These are phyloP conservation scores for Didymella exigua DNA, from an alignment of 2,329 filamentous ascomycete species.

Conservation along the genomic window DNA sequence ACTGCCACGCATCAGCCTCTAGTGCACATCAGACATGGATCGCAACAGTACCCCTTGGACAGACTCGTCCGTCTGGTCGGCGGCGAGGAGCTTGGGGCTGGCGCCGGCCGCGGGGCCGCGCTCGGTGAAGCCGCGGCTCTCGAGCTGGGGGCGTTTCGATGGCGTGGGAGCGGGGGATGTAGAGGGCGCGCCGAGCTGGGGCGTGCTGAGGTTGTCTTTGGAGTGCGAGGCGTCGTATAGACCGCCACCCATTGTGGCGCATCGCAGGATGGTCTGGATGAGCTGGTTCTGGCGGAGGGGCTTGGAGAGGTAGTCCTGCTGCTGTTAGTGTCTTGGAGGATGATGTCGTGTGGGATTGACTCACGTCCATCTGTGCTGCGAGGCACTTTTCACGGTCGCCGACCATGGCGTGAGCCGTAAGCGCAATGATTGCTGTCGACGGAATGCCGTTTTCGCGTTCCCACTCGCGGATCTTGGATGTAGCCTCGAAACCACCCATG, in stretches of 20 bases:
- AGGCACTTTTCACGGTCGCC: conserved; percentile 98
- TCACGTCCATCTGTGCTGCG: conserved; percentile 90
- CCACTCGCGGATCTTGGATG: conserved; percentile 93
- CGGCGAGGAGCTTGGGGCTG: conserved; percentile 65
- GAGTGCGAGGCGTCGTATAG: conserved; percentile 71
- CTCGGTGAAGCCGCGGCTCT: conserved; percentile 71
- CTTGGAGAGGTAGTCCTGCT: conserved; percentile 87
- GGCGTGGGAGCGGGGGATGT: conserved; percentile 11
- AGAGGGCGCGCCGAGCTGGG: conserved; percentile 34
- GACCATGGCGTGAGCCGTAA: conserved; percentile 98
- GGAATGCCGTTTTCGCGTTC: conserved; percentile 80
- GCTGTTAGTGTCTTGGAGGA: conserved; percentile 18
- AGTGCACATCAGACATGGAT: conserved; percentile 15
- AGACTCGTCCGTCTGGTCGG: conserved; percentile 67
- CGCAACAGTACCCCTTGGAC: conserved; percentile 56
- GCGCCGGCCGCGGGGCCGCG: conserved; percentile 64
- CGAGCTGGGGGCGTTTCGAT: conserved; percentile 56
- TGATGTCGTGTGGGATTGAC: conserved; percentile 15
- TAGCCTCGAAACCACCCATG: conserved; percentile 98
- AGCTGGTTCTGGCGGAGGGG: conserved; percentile 95
- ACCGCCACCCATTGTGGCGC: conserved; percentile 85
- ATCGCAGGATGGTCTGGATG: conserved; percentile 97
- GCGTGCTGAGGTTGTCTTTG: conserved; percentile 33
- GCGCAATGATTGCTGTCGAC: conserved; percentile 91
- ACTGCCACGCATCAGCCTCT: conserved; percentile 15